Evolutionary conservation across 495 filamentous ascomycete species (phyloP), one percentile per base, ranked within the genome.

Genomic region (Talaromyces liani): DNA sequence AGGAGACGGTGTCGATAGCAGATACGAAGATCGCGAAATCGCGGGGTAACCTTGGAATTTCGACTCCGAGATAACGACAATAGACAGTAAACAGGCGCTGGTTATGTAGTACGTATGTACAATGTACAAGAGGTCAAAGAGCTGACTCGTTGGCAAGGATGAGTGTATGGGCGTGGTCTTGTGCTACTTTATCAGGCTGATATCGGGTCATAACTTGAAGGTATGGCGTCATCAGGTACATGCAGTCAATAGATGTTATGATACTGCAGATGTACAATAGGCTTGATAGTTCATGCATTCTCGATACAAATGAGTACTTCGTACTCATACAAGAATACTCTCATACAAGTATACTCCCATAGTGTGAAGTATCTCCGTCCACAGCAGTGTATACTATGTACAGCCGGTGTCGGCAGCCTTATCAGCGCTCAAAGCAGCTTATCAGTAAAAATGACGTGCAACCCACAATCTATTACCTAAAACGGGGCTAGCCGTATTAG

Each of bases 401-500:
- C 22, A 25, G n/a, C 53, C 53, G 53, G 25, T 29, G 24, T 20
- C 53, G 53, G 53, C 18, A 56, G 53, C 53, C 53, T 56, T 56
- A 56, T 56, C 53, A 56, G 53, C 24, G 36, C 12, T 16, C 36
- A 41, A 16, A 12, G 12, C 36, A 41, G 36, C 36, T 41, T 41
- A 41, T 41, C 36, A 41, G 36, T 41, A 41, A 56, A 56, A 29
- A 56, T 56, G 53, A 56, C 53, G 53, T 56, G 53, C n/a, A 25
- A 56, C 22, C 53, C 53, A 56, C 53, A 56, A 56, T 56, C 53
- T 56, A 56, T 56, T 56, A 56, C 53, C 53, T 29, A 29, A 56
- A 56, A 4, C 14, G 20, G 53, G 53, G 20, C 22, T 56, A 56
- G 53, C 49, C 49, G 49, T 22, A 22, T 54, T 25, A 9, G 6